Conservation (phyloP, 2,329 filamentous ascomycete genomes). For the Chalaropsis thielavioides region DNA sequence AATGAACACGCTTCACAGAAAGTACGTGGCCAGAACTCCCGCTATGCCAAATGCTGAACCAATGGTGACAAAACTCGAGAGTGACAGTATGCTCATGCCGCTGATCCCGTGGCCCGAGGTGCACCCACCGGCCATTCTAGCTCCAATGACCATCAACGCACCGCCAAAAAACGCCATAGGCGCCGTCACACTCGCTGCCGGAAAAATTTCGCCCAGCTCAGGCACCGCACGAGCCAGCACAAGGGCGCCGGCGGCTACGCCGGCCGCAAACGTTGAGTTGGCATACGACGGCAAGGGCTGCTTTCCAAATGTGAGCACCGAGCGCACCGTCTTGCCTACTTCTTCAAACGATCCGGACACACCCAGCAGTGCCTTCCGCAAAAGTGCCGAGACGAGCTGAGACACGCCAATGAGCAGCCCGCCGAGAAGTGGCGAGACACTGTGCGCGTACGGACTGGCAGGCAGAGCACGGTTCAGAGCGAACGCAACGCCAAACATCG, state of each 20-base stretch:
- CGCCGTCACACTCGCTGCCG: slow-evolving; percentile 24
- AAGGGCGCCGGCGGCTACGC: slow-evolving; percentile 35
- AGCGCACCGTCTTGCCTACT: slow-evolving; percentile 39
- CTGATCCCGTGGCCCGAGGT: slow-evolving; percentile 57
- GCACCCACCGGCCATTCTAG: slow-evolving; percentile 50
- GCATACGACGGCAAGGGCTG: slow-evolving; percentile 25
- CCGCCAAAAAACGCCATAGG: slow-evolving; percentile 38
- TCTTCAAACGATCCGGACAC: slow-evolving; percentile 50
- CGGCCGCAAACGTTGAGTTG: slow-evolving; percentile 38
- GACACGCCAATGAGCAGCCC: slow-evolving; percentile 44
- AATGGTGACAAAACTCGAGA: slow-evolving; percentile 48
- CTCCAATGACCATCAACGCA: slow-evolving; percentile 42
- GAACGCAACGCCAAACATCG: slow-evolving; percentile 29
- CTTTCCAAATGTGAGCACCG: slow-evolving; percentile 25
- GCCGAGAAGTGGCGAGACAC: slow-evolving; percentile 36
- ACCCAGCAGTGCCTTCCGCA: slow-evolving; percentile 41
- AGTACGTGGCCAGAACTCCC: slow-evolving; percentile 19
- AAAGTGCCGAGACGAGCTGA: slow-evolving; percentile 41
- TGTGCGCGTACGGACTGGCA: slow-evolving; percentile 23
- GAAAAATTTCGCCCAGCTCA: slow-evolving; percentile 21
- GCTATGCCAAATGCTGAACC: slow-evolving; percentile 42
- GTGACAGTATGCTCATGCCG: slow-evolving; percentile 47
- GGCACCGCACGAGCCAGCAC: slow-evolving; percentile 22
- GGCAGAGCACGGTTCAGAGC: slow-evolving; percentile 24
- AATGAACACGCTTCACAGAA: slow-evolving; percentile 16